These are phyloP conservation scores for Geranium incanum DNA, from an alignment of 441 rosid genomes.

Conservation along the genomic window DNA sequence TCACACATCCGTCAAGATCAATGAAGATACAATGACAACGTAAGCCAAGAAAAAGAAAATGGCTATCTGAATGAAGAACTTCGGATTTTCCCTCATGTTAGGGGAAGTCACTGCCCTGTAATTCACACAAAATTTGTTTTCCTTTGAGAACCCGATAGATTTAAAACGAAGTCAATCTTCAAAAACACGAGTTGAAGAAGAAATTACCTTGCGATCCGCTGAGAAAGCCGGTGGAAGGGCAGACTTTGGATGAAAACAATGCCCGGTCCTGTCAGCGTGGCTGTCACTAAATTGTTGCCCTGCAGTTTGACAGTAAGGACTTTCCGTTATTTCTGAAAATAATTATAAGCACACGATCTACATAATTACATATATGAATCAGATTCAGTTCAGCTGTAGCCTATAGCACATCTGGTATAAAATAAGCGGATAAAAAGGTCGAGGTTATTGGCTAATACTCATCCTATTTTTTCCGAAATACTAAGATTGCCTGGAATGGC, in stretches of 20 bases:
- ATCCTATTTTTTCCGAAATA: too few relatives aligned
- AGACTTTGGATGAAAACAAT: constrained; percentile 94
- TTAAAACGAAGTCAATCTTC: too few relatives aligned
- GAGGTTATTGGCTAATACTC: too few relatives aligned
- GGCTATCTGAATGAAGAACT: constrained; percentile 75
- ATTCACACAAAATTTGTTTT: constrained; percentile 16
- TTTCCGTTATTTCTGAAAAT: neutral
- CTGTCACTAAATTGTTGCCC: constrained; percentile 86
- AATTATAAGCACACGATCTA: too few relatives aligned
- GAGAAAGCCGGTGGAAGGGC: constrained; percentile 85
- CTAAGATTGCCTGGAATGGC: too few relatives aligned
- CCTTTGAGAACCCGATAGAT: neutral
- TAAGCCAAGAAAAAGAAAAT: constrained; percentile 84
- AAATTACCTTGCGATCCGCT: constrained; percentile 76
- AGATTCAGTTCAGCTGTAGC: too few relatives aligned
- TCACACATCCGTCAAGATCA: constrained; percentile 69
- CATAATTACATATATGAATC: too few relatives aligned
- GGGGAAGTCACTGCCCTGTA: constrained; percentile 94
- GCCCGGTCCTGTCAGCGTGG: constrained; percentile 86
- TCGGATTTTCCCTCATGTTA: constrained; percentile 98
- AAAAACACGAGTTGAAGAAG: neutral
- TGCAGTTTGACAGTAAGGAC: constrained; percentile 28
- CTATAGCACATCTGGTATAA: too few relatives aligned
- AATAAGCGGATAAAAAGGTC: too few relatives aligned
- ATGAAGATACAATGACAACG: constrained; percentile 84